Evolutionary conservation across 2,329 filamentous ascomycete genomes (phyloP).

Genomic region (Alternaria burnsii): DNA sequence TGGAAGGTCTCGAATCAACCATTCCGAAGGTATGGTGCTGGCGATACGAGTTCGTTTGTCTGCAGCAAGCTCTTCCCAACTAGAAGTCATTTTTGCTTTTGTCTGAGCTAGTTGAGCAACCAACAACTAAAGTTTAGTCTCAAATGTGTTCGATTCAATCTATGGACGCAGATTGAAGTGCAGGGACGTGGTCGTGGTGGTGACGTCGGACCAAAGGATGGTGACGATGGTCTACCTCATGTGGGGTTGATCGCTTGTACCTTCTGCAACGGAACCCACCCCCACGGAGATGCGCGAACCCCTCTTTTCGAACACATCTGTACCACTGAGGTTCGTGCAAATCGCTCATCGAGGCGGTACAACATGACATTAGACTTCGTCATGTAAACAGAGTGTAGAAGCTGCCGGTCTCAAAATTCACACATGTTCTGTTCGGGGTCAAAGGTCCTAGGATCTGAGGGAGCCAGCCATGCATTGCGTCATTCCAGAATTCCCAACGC

Average conservation of each 20-base stretch:
- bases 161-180: background rate
- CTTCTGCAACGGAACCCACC: background rate
- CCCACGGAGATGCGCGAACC: background rate
- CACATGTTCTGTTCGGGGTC: background rate
- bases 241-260: background rate
- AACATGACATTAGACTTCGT: background rate
- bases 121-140: background rate
- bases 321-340: background rate
- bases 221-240: background rate
- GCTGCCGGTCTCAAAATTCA: background rate
- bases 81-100: background rate
- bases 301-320: background rate
- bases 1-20: slow-evolving; percentile 20
- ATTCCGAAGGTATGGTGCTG: slow-evolving; percentile 35
- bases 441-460: background rate
- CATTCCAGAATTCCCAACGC: background rate
- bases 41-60: slow-evolving; percentile 28
- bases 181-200: background rate
- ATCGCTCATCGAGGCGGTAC: background rate
- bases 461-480: background rate
- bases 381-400: background rate
- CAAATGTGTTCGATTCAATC: background rate
- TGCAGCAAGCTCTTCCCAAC: slow-evolving; percentile 32
- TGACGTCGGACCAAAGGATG: background rate
- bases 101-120: background rate